Evolutionary conservation across 1,139 yeast genomes (phyloP), one percentile per base, ranked within the genome.

Genomic region (Kazachstania sp.): DNA sequence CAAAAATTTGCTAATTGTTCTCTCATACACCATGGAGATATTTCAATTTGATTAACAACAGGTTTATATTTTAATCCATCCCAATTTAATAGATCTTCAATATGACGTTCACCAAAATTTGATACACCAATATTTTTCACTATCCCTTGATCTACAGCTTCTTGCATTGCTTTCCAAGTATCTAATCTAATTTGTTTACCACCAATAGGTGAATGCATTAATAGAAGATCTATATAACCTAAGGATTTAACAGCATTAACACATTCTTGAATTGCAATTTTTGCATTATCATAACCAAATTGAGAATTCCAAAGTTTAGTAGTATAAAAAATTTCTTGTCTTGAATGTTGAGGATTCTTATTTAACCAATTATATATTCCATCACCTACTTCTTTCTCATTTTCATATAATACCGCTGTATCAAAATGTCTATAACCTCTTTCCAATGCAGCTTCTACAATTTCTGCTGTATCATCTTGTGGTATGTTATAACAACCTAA

Each of bases 1-100:
- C 84, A 81, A 65, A 68, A 81, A 37, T 75, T 73, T 3, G 79
- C 78, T 46, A 83, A 65, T 37, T 82, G 83, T 37, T 71, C 69
- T 56, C 87, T 71, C 85, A 80, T 81, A 48, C 81, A 71, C 87
- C 88, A 83, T 0, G 90, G 92, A 52, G 85, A 79, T 16, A 83
- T 75, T 63, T 83, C 90, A 51, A 83, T 75, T 61, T 81, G 84
- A 57, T 82, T 78, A 11, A 79, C 76, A 31, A 84, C 81, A 0
- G 90, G 92, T 50, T 69, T 71, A 49, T 73, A 60, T 53, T 68
- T 74, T 49, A 81, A 65, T 1, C 70, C 75, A 0, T 71, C 66
- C 81, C 83, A 80, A 11, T 59, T 54, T 29, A 79, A 61, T 32
- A 83, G 67, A 63, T 83, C 84, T 51, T 78, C 68, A 15, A 83